Percentiles rank a stretch among this genome's conserved stretches.
Evolutionary conservation across 345 rosid species (phyloP).

Genomic region (Jatropha curcas): DNA sequence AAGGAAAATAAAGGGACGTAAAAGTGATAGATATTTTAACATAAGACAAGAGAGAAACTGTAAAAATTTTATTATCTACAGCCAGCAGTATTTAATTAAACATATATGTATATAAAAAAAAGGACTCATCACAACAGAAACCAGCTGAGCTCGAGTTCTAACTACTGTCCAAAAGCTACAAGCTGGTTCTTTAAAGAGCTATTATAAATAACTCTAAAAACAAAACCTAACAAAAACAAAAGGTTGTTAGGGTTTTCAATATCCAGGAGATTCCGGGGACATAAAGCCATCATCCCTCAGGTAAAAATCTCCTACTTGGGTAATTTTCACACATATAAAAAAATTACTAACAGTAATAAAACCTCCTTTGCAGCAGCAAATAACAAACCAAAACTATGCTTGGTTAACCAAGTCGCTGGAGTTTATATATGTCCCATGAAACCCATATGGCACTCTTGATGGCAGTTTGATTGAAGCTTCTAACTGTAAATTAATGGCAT

Average conservation of each 20-base stretch:
- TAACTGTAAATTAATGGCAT: conserved; percentile 56
- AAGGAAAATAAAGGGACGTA: no score
- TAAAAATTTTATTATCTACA: no score
- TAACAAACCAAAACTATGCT: conserved; percentile 31
- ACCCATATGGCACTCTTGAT: conserved; percentile 93
- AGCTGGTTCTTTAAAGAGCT: conserved; percentile 35
- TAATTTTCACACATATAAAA: background rate
- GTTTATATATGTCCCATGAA: conserved; percentile 87
- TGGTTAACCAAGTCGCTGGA: conserved; percentile 65
- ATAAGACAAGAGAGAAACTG: no score
- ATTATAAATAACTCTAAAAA: background rate
- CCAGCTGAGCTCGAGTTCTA: conserved; percentile 58
- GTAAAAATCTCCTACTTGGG: conserved; percentile 32
- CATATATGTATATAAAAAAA: background rate
- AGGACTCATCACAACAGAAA: conserved; percentile 17
- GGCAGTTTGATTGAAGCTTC: conserved; percentile 81
- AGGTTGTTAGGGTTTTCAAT: background rate
- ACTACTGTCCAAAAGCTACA: conserved; percentile 49
- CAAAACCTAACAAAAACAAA: conserved; percentile 15
- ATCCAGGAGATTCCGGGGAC: conserved; percentile 49
- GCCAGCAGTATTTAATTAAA: no score
- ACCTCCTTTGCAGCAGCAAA: background rate
- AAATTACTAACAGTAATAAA: background rate
- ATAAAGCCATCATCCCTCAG: conserved; percentile 42
- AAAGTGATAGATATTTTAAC: no score